Evolutionary conservation across 345 rosid genomes (phyloP).

Genomic region (Bruguiera parviflora): DNA sequence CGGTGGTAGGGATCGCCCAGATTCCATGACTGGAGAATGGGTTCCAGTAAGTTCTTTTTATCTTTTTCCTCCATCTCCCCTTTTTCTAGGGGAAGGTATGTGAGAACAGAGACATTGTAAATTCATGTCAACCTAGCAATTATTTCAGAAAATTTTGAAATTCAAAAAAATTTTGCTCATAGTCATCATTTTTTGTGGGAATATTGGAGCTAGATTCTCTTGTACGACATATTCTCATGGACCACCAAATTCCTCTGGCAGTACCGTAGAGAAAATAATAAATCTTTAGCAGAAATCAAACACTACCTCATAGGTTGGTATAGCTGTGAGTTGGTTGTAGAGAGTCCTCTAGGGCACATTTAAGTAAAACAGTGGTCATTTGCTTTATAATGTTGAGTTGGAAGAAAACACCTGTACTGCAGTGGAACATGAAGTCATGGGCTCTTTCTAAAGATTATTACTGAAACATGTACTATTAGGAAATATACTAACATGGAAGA

Average conservation of each 20-base stretch:
- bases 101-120: neutral
- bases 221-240: neutral
- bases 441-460: no score
- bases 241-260: neutral
- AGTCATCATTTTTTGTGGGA: neutral
- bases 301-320: neutral
- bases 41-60: constrained; percentile 57
- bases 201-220: neutral
- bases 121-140: neutral
- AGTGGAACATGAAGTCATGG: no score
- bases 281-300: no score
- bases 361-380: neutral
- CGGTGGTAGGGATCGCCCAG: constrained; percentile 97
- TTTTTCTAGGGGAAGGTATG: neutral
- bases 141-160: neutral
- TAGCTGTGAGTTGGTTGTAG: neutral
- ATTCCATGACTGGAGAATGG: constrained; percentile 77
- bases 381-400: neutral
- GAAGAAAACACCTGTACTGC: no score
- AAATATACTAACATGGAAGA: no score
- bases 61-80: neutral
- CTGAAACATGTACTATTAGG: no score
- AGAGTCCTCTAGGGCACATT: neutral
- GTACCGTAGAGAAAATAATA: neutral
- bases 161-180: neutral